Conservation (phyloP, 2,329 filamentous ascomycete genomes). For the Fusarium drepaniforme region DNA sequence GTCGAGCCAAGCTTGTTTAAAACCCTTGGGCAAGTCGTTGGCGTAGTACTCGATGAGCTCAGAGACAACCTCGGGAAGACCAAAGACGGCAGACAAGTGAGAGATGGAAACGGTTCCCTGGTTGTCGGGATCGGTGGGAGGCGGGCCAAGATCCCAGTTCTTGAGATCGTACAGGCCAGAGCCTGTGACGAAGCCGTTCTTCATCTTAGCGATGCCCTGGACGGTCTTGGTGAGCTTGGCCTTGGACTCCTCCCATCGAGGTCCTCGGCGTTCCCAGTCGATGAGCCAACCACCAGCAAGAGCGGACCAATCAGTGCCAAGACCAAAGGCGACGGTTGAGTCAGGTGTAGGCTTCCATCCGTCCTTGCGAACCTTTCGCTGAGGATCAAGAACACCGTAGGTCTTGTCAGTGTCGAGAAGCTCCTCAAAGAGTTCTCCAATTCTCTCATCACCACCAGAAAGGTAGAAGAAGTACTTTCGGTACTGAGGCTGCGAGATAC, state of each 20-base stretch:
- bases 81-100: conserved; percentile 70
- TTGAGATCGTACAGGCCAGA: conserved; percentile 63
- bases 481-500: conserved; percentile 68
- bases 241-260: conserved; percentile 64
- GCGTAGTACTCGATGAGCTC: conserved; percentile 65
- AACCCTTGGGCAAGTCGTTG: conserved; percentile 58
- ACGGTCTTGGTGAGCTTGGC: conserved; percentile 62
- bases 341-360: conserved; percentile 59
- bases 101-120: conserved; percentile 63
- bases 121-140: conserved; percentile 65
- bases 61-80: conserved; percentile 68
- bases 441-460: conserved; percentile 68
- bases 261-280: conserved; percentile 69
- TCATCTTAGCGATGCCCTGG: conserved; percentile 64
- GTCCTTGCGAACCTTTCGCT: conserved; percentile 69
- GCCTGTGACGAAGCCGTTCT: conserved; percentile 70
- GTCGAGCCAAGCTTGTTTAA: conserved; percentile 68
- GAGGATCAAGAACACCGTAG: conserved; percentile 65
- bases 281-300: conserved; percentile 69
- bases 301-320: conserved; percentile 71
- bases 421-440: conserved; percentile 66
- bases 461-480: conserved; percentile 68
- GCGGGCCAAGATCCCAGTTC: conserved; percentile 63
- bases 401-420: conserved; percentile 64
- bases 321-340: conserved; percentile 59